Evolutionary conservation across 371 early-diverging fungal species (phyloP).

Genomic region (Lichtheimia ramosa): DNA sequence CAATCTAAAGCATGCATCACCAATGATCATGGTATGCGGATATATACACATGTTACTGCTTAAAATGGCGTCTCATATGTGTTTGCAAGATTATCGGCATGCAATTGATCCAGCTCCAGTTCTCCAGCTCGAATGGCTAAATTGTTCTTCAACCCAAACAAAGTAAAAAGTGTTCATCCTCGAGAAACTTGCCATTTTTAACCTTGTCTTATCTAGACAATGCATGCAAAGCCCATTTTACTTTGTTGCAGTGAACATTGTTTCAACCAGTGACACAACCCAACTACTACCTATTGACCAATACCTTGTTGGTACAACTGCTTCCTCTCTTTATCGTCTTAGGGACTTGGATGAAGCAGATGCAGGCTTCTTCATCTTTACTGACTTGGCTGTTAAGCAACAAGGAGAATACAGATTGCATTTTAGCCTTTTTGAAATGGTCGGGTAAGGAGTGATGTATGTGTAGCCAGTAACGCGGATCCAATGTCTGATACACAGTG

Average conservation of each 20-base stretch:
- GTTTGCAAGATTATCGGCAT: too few relatives aligned
- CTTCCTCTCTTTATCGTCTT: slow-evolving; percentile 43
- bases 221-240: slow-evolving; percentile 69
- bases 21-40: too few relatives aligned
- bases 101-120: too few relatives aligned
- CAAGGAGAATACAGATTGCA: slow-evolving; percentile 86
- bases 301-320: slow-evolving; percentile 38
- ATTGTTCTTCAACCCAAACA: too few relatives aligned
- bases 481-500: too few relatives aligned
- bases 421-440: slow-evolving; percentile 86
- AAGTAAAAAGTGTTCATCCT: too few relatives aligned
- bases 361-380: slow-evolving; percentile 95
- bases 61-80: too few relatives aligned
- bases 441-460: slow-evolving; percentile 49
- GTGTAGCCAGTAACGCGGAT: too few relatives aligned
- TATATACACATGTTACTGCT: too few relatives aligned
- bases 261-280: slow-evolving; percentile 13
- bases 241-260: slow-evolving; percentile 39
- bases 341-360: slow-evolving; percentile 56
- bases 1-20: too few relatives aligned
- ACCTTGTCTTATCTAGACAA: slow-evolving; percentile 25
- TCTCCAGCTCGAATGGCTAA: too few relatives aligned
- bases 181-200: too few relatives aligned
- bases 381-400: slow-evolving; percentile 87
- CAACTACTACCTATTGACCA: slow-evolving; percentile 16